Evolutionary conservation across 2,329 filamentous ascomycete genomes (phyloP).

Genomic region (Pseudopithomyces maydicus): DNA sequence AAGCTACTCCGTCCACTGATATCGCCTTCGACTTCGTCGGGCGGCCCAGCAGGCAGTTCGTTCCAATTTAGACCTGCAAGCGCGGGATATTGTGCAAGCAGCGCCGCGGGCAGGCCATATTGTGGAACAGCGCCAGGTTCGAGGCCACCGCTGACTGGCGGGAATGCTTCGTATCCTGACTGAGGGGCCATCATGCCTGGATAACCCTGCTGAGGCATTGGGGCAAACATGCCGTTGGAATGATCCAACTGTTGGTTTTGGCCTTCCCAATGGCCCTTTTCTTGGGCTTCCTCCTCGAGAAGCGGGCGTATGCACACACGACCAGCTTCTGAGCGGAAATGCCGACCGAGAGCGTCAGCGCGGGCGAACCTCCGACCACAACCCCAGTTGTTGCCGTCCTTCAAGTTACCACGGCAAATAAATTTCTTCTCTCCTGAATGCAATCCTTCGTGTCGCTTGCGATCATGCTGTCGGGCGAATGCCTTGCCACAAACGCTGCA

Average conservation of each 20-base stretch:
- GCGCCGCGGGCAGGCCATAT: constrained; percentile 76
- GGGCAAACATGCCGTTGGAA: constrained; percentile 50
- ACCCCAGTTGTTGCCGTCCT: constrained; percentile 83
- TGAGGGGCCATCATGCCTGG: constrained; percentile 41
- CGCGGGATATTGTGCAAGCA: constrained; percentile 90
- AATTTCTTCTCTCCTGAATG: constrained; percentile 99
- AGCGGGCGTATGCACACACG: constrained; percentile 97
- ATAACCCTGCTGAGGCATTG: constrained; percentile 36
- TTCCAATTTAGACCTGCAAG: constrained; percentile 90
- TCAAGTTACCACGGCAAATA: constrained; percentile 90
- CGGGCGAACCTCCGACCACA: constrained; percentile 92
- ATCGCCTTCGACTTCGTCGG: constrained; percentile 63
- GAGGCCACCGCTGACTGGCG: constrained; percentile 27
- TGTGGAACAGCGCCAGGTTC: constrained; percentile 35
- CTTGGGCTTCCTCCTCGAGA: constrained; percentile 89
- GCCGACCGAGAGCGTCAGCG: constrained; percentile 89
- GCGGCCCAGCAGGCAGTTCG: constrained; percentile 66
- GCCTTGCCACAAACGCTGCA: constrained; percentile 97
- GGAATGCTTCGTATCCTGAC: constrained; percentile 39
- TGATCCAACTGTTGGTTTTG: constrained; percentile 62
- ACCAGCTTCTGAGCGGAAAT: constrained; percentile 94
- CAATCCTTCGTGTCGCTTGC: constrained; percentile 93
- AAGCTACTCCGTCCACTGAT: constrained; percentile 81
- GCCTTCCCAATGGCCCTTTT: constrained; percentile 67
- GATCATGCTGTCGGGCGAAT: constrained; percentile 95